Base-by-base conservation (phyloP, 1,139 yeast species). In the Sugiyamaella castrensis region DNA sequence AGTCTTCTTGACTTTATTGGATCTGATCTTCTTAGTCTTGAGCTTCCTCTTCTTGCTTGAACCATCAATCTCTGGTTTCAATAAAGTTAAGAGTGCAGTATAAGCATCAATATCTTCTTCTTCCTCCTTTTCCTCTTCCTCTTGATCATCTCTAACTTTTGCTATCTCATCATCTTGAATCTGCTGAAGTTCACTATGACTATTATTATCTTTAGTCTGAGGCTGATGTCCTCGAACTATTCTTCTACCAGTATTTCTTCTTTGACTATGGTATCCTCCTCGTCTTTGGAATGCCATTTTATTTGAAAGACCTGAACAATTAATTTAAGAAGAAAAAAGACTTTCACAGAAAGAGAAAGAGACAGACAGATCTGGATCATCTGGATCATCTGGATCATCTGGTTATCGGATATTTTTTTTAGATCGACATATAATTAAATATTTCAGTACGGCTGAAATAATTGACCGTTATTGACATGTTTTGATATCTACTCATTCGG, bases 21-120 rank as follows among this genome's bases (percentile, higher is more conserved):
- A 30, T 16, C 34, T 39, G 42, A 6, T 36, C 40, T 29, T 42
- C 30, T 36, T 32, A 35, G 33, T 26, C 27, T 27, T 24, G 28
- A 31, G 31, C 31, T 34, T 34, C 37, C 31, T 41, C 39, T 62
- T 37, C 38, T 36, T 41, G 36, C 61, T 43, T 26, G 67, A 63
- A 43, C 73, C 79, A 46, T 82, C 87, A 2, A 80, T 71, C 43
- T 76, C 5, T 19, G 24, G 24, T 19, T 19, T 76, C 52, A 88
- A 71, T 47, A 87, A 73, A 0, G 94, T 84, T 62, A 89, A 69
- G 47, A 89, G 71, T 0, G 96, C 95, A 58, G 80, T 77, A 64
- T 87, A 87, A 0, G 94, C 59, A 28, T 48, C 63, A n/a, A 54
- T 62, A 12, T 58, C 64, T 10, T 49, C 58, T 28, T 46, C 56